Evolutionary conservation across 225 moss, liverwort and hornwort genomes (phyloP).

Genomic region (Physcomitrellopsis africana): DNA sequence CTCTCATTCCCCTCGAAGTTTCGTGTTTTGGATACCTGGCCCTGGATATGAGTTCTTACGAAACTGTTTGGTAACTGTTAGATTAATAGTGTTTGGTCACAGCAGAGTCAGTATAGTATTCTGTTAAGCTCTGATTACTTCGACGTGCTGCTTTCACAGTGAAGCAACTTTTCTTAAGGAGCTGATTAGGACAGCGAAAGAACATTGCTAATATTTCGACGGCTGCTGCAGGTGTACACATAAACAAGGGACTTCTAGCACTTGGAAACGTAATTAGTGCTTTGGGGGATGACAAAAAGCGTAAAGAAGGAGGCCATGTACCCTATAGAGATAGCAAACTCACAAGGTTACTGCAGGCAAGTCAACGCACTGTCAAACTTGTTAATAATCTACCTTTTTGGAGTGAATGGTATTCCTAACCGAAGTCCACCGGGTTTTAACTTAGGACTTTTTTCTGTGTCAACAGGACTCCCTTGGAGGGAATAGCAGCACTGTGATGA

Average conservation of each 20-base stretch:
- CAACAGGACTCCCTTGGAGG: slow-evolving; percentile 95
- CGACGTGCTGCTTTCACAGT: neutral
- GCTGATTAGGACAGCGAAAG: neutral
- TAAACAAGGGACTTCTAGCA: slow-evolving; percentile 91
- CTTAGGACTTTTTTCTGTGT: slow-evolving; percentile 7
- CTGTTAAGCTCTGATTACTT: too few species aligned
- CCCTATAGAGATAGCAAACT: slow-evolving; percentile 98
- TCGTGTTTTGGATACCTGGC: neutral
- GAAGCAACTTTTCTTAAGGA: neutral
- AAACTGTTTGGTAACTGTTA: too few species aligned
- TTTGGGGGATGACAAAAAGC: slow-evolving; percentile 90
- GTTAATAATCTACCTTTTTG: neutral
- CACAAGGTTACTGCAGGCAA: slow-evolving; percentile 88
- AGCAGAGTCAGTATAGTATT: too few species aligned
- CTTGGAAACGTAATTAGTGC: slow-evolving; percentile 98
- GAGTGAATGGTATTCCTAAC: neutral
- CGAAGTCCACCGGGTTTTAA: neutral
- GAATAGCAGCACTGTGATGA: slow-evolving; percentile 98
- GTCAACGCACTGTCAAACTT: neutral
- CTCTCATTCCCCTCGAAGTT: neutral
- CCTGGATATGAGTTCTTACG: neutral
- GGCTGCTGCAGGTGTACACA: slow-evolving; percentile 79
- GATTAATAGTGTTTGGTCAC: too few species aligned
- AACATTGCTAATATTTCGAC: neutral
- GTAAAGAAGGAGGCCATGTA: slow-evolving; percentile 94